Evolutionary conservation across 495 filamentous ascomycete species (phyloP), one percentile per base, ranked within the genome.

Genomic region (Trichoderma virens): DNA sequence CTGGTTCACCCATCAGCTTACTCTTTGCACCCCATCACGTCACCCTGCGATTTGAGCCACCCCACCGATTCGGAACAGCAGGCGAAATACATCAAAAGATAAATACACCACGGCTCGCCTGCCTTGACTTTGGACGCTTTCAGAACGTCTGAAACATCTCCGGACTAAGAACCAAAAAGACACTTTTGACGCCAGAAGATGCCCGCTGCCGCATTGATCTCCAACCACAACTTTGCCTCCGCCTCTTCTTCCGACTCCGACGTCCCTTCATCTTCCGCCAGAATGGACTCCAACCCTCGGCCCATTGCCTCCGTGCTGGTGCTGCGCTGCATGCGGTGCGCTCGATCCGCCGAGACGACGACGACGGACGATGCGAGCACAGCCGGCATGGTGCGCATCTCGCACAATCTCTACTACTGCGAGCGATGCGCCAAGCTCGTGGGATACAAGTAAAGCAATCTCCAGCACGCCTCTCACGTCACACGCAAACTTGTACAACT

Each of bases 381-480:
- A 9, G 72, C 71, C 34, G 85, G 83, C 20, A 87, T 86, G 72
- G 84, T 92, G 7, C 83, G 83, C 60, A 88, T 90, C 67, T 87
- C 87, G 31, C 87, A 87, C 76, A 91, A 90, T 68, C 86, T 89
- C 62, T 92, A 90, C 73, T 92, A 92, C 71, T 92, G 89, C 76
- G 83, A 80, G 62, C 84, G 88, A 32, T 92, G 88, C 72, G 88
- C 89, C 23, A 81, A 81, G 61, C 85, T 89, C 71, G 86, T 90
- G 30, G 89, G 89, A 66, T 91, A 85, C 65, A 82, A 81, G 60
- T 90, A 85, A 90, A 43, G 18, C 5, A 14, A 5, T 2, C 18
- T 45, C 11, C 41, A 2, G 5, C 35, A 39, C 35, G 16, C 25
- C 9, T 54, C 47, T 54, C 27, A n/a, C n/a, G n/a, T n/a, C n/a